These are phyloP conservation scores for Claviceps sp. DNA, from an alignment of 2,329 filamentous ascomycete species.

Conservation along the genomic window DNA sequence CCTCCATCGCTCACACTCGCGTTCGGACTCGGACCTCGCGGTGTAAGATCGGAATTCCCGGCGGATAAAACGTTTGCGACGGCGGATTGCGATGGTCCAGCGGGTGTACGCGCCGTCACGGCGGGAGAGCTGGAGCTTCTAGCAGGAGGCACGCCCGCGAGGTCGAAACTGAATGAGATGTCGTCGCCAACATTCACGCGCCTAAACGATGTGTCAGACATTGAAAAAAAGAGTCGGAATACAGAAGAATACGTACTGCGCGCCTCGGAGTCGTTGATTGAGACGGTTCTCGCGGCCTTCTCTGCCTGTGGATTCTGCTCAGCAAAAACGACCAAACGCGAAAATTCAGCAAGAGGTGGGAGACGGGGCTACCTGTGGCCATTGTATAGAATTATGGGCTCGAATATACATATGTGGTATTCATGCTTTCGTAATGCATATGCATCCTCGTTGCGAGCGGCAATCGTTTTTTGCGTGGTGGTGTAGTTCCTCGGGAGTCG, in stretches of 20 bases:
- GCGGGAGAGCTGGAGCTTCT: constrained; percentile 6
- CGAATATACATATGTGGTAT: neutral
- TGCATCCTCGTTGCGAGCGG: neutral
- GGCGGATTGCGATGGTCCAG: neutral
- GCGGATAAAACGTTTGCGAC: neutral
- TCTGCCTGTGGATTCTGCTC: constrained; percentile 13
- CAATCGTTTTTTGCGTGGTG: neutral
- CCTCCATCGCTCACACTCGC: neutral
- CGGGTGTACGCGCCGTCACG: neutral
- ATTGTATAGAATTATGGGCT: neutral
- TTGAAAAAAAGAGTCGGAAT: neutral
- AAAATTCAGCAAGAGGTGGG: neutral
- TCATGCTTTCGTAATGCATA: neutral
- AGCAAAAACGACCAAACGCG: neutral
- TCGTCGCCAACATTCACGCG: constrained; percentile 47
- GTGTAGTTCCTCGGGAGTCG: neutral
- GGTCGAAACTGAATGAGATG: constrained; percentile 43
- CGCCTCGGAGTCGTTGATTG: constrained; percentile 51
- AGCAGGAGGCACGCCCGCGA: constrained; percentile 27
- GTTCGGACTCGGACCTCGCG: neutral
- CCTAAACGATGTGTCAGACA: constrained; percentile 17
- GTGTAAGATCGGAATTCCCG: neutral
- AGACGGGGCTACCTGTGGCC: constrained; percentile 1
- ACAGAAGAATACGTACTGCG: constrained; percentile 34
- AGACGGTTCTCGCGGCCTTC: constrained; percentile 48